Base-by-base conservation (phyloP, 306 rosid species). In the Purshia tridentata region DNA sequence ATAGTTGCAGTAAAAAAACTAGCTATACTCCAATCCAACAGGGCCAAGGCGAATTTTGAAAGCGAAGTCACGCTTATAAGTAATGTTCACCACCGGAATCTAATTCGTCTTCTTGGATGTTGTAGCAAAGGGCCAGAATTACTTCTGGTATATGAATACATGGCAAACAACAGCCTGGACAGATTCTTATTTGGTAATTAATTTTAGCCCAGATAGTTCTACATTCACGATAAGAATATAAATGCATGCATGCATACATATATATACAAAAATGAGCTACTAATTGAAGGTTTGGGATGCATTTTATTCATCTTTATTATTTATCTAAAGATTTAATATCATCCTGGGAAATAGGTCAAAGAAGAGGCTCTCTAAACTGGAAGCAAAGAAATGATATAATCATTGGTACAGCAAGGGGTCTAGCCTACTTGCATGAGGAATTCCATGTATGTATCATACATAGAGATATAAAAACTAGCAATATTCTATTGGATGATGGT, bases 11-110 rank as follows among this genome's bases (percentile, higher is more conserved):
- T 90, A 8, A 90, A 90, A 81, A 90, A 77, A 76, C 73, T 88
- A 46, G 19, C 75, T 10, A 72, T 88, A 65, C 85, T 83, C 60
- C 81, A 73, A 51, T 79, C 88, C 3, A 49, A 63, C 0, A 83
- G 80, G 76, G 79, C 87, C 72, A 86, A 85, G 70, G 81, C 79
- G 2, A 76, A 77, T 51, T 90, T 90, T 49, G 84, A 81, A 67
- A 85, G 87, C 75, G 97, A 90, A 74, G 91, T 88, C 11, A 88
- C 73, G 83, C 88, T 88, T 35, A 90, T 90, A 72, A 83, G 93
- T 8, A 88, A 90, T 58, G 93, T 86, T 65, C 93, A 88, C 78
- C 97, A 90, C 40, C 70, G 90, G 44, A 88, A 90, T 75, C 83
- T 90, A 0, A 82, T 86, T 70, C 80, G 91, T 18, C 93, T 90